phyloP scores from a whole-genome alignment of 2,329 filamentous ascomycete species.

The Pseudocercospora fijiensis region DNA sequence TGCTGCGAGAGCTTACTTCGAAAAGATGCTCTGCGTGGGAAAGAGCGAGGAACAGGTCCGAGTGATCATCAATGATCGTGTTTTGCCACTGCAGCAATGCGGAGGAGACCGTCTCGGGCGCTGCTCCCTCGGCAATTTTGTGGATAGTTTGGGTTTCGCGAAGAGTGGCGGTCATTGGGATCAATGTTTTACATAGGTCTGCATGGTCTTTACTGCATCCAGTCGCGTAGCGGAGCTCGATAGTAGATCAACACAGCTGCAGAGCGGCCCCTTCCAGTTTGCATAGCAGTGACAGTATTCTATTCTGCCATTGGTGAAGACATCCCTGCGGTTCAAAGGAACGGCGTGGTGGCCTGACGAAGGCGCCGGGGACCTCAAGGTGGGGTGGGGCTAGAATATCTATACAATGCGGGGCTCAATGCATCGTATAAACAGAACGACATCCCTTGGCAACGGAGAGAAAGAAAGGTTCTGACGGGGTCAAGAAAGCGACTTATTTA shows the following conservation, averaged over 20 bases:
- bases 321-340: constrained; percentile 6
- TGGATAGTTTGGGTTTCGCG: constrained; percentile 74
- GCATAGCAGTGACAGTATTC: background rate
- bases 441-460: background rate
- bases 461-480: background rate
- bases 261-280: background rate
- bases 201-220: background rate
- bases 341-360: background rate
- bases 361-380: background rate
- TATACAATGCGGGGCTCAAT: background rate
- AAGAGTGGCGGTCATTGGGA: constrained; percentile 70
- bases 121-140: constrained; percentile 68
- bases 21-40: constrained; percentile 72
- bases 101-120: constrained; percentile 67
- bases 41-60: constrained; percentile 70
- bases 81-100: constrained; percentile 70
- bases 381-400: background rate
- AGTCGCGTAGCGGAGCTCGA: background rate
- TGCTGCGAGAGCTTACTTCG: constrained; percentile 75
- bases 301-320: background rate
- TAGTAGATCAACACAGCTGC: background rate
- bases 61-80: constrained; percentile 79
- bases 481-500: background rate
- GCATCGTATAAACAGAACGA: constrained; percentile 1
- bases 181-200: constrained; percentile 50